Conservation (phyloP, 2,329 filamentous ascomycete genomes). For the Cladosporium sp. region DNA sequence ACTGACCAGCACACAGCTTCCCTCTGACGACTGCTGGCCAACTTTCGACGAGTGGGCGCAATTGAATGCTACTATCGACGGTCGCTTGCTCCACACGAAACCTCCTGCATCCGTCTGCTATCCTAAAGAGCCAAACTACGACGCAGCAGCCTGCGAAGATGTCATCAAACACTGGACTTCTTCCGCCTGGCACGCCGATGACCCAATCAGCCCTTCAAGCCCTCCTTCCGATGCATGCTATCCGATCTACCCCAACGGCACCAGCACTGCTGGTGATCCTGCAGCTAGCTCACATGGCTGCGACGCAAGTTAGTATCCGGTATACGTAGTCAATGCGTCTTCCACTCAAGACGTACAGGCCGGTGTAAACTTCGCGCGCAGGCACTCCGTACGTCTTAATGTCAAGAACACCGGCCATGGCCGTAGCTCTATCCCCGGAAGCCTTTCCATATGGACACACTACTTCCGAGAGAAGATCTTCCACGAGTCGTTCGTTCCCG, state of each 20-base stretch:
- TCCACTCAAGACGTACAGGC: conserved; percentile 38
- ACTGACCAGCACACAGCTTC: not conserved
- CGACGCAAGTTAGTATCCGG: not conserved
- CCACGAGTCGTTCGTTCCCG: conserved; percentile 24
- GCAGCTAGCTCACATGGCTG: not conserved
- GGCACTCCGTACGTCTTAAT: conserved; percentile 43
- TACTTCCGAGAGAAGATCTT: conserved; percentile 33
- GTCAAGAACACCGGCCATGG: conserved; percentile 60
- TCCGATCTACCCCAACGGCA: conserved; percentile 15
- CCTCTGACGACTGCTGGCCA: not conserved
- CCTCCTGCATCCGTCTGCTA: conserved; percentile 41
- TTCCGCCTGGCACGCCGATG: conserved; percentile 17
- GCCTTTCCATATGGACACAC: conserved; percentile 36
- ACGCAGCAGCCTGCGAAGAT: conserved; percentile 16
- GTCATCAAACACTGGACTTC: conserved; percentile 14
- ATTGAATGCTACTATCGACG: conserved; percentile 37
- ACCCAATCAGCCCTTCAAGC: conserved; percentile 16
- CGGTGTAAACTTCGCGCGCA: conserved; percentile 40
- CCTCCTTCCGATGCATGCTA: conserved; percentile 8
- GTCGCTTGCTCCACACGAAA: conserved; percentile 34
- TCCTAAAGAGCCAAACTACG: conserved; percentile 23
- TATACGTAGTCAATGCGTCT: conserved; percentile 40
- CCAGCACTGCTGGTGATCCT: conserved; percentile 14
- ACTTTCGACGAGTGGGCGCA: conserved; percentile 27
- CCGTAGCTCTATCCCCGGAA: conserved; percentile 31